phyloP scores from a whole-genome alignment of 2,329 filamentous ascomycete species.

The Hymenoscyphus fraxineus region DNA sequence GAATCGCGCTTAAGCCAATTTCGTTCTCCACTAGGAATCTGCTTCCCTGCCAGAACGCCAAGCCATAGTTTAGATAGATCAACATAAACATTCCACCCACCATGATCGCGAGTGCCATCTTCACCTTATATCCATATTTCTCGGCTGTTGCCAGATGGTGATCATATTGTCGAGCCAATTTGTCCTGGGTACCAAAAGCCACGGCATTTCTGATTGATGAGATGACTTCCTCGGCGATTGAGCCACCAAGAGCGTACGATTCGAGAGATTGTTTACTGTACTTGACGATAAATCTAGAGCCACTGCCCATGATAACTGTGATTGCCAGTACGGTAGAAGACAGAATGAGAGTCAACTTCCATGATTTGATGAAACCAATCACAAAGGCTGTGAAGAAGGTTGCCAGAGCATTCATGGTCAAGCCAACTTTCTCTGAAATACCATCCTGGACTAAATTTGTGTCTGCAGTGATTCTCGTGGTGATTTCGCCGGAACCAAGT shows the following conservation, averaged over 20 bases:
- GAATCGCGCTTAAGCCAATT: conserved; percentile 63
- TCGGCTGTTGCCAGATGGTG: conserved; percentile 69
- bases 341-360: conserved; percentile 89
- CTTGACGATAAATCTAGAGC: conserved; percentile 72
- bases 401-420: conserved; percentile 71
- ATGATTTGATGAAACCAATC: conserved; percentile 86
- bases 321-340: conserved; percentile 78
- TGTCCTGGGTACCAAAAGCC: conserved; percentile 90
- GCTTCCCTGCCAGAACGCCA: conserved; percentile 86
- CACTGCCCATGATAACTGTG: conserved; percentile 69
- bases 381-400: conserved; percentile 87
- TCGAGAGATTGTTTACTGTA: conserved; percentile 75
- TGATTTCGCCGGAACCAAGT: conserved; percentile 87
- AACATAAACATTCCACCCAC: conserved; percentile 78
- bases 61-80: conserved; percentile 80
- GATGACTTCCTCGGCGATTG: conserved; percentile 88
- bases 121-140: conserved; percentile 70
- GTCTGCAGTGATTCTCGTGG: conserved; percentile 89
- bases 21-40: conserved; percentile 66
- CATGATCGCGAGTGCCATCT: conserved; percentile 71
- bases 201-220: conserved; percentile 89
- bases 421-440: conserved; percentile 81
- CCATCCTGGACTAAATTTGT: conserved; percentile 92
- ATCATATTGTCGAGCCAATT: conserved; percentile 84
- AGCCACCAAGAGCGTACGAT: conserved; percentile 80